Evolutionary conservation across 2,329 filamentous ascomycete genomes (phyloP), one percentile per base, ranked within the genome.

Genomic region (Talaromyces marneffei): DNA sequence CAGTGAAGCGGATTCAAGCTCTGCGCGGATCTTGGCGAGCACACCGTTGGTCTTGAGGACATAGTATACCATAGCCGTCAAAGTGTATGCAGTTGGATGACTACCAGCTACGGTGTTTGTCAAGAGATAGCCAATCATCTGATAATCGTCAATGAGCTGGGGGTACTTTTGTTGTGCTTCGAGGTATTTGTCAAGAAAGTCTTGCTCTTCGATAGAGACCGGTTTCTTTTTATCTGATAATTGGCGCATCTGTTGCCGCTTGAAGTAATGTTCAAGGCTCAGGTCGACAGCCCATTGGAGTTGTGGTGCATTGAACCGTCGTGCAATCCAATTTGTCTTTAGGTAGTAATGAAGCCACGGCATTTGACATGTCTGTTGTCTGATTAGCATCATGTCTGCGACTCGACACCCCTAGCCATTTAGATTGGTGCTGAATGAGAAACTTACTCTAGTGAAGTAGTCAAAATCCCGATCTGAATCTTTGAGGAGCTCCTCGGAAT

Each of bases 71-170:
- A 72, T 64, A 1, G 69, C 65, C n/a, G 68, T 67, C 14, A 77
- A 63, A 1, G 66, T 68, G 23, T 71, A 69, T 1, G 72, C 74
- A 0, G 73, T 75, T 1, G 74, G 74, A 40, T 77, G 74, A 16
- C 70, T 72, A 4, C 71, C 70, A 3, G 70, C 72, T 6, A 67
- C 55, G 6, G 71, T 66, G 48, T 72, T 72, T 2, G 68, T 67
- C 27, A 66, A 61, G 9, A 66, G 59, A 46, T 65, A 67, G 12
- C 57, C 62, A n/a, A 66, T 55, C 23, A 69, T 53, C 33, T 59
- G 55, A 10, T 40, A 40, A 27, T 69, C 63, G 46, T 65, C 63
- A 12, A 70, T 59, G 3, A 63, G 39, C 5, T 67, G 57, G 4
- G 68, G 66, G 18, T 62, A 54, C 37, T 66, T 67, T 31, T 65